phyloP scores from a whole-genome alignment of 2,329 filamentous ascomycete species.

The Pseudocercospora macadamiae region DNA sequence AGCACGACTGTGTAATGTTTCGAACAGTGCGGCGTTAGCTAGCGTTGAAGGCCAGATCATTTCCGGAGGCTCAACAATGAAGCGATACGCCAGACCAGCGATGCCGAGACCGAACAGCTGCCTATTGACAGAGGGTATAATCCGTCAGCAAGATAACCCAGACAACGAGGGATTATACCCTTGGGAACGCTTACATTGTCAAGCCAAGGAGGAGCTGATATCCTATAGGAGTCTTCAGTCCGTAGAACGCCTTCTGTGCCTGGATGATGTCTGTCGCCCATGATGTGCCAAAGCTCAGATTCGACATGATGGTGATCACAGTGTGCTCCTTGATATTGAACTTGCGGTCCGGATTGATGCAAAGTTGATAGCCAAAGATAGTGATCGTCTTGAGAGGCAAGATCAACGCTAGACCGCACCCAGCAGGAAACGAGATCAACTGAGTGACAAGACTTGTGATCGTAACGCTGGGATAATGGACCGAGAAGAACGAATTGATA shows the following conservation, averaged over 20 bases:
- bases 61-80: constrained; percentile 6
- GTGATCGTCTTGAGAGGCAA: not conserved
- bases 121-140: no score
- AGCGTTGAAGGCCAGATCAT: constrained; percentile 10
- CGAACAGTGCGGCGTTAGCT: constrained; percentile 3
- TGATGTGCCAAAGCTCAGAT: constrained; percentile 3
- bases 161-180: no score
- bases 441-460: constrained; percentile 3
- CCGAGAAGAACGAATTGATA: constrained; percentile 4
- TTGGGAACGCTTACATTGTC: no score
- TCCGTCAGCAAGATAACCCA: no score
- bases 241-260: constrained; percentile 3
- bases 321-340: constrained; percentile 9
- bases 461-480: constrained; percentile 1
- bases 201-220: constrained; percentile 3
- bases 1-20: constrained; percentile 1
- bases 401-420: not conserved
- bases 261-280: constrained; percentile 10
- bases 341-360: not conserved
- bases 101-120: constrained; percentile 9
- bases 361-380: not conserved
- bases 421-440: not conserved
- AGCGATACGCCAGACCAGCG: constrained; percentile 5
- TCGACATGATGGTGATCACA: constrained; percentile 3
- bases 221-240: not conserved